These are phyloP conservation scores for slime mould (Dictyostelium discoideum) DNA, from an alignment of 78 protist species.

Conservation along the genomic window DNA sequence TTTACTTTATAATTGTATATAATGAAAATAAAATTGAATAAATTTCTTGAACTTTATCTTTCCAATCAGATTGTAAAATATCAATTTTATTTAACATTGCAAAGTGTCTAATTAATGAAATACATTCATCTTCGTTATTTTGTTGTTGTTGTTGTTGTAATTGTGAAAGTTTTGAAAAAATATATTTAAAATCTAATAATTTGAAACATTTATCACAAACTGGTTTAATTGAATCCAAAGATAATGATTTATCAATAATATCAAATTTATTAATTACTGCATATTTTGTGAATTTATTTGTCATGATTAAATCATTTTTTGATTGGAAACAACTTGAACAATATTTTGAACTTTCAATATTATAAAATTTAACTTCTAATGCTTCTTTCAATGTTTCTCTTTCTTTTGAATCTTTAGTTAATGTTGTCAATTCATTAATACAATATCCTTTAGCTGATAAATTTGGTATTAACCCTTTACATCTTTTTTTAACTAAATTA, in stretches of 20 bases:
- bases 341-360: background rate
- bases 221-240: background rate
- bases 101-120: slow-evolving; percentile 2
- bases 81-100: slow-evolving; percentile 5
- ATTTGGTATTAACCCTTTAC: background rate
- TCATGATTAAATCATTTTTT: slow-evolving; percentile 1
- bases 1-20: background rate
- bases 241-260: background rate
- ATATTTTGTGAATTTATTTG: background rate
- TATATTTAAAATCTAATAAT: background rate
- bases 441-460: background rate
- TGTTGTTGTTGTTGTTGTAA: background rate
- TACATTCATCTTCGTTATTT: background rate
- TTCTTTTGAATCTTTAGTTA: background rate
- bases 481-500: background rate
- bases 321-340: background rate
- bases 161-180: background rate
- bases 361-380: background rate
- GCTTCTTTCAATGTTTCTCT: background rate
- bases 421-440: background rate
- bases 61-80: slow-evolving; percentile 6
- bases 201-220: slow-evolving; percentile 5
- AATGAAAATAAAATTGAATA: background rate
- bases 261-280: background rate
- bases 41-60: slow-evolving; percentile 6